Evolutionary conservation across 2,329 filamentous ascomycete genomes (phyloP).

Genomic region (Aspergillus niger): DNA sequence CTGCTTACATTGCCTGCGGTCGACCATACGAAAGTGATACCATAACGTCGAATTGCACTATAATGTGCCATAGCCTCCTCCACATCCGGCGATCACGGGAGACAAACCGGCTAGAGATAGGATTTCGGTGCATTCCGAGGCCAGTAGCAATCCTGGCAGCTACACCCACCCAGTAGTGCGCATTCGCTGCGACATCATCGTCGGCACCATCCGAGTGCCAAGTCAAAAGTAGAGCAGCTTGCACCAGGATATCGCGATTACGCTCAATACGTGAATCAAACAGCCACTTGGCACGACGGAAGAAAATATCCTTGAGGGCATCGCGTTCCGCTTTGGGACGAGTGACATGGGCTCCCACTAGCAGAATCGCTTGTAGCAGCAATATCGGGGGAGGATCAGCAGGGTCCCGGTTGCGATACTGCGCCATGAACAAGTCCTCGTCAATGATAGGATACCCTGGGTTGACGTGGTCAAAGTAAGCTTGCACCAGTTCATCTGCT

Average conservation of each 20-base stretch:
- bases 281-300: conserved; percentile 55
- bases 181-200: conserved; percentile 58
- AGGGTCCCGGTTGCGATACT: conserved; percentile 51
- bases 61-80: conserved; percentile 47
- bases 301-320: conserved; percentile 52
- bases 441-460: conserved; percentile 56
- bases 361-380: conserved; percentile 53
- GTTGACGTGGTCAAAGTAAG: conserved; percentile 56
- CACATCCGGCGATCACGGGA: conserved; percentile 47
- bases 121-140: conserved; percentile 56
- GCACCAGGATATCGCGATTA: conserved; percentile 57
- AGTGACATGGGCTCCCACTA: conserved; percentile 56
- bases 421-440: conserved; percentile 54
- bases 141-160: conserved; percentile 56
- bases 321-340: conserved; percentile 45
- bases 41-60: conserved; percentile 49
- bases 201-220: conserved; percentile 58
- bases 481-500: conserved; percentile 53
- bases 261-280: conserved; percentile 58
- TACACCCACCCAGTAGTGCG: conserved; percentile 57
- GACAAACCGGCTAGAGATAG: conserved; percentile 44
- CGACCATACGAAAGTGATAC: conserved; percentile 52
- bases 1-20: conserved; percentile 52
- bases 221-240: conserved; percentile 56
- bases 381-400: conserved; percentile 50